These are phyloP conservation scores for Crucihimalaya himalaica DNA, from an alignment of 345 rosid species.

Conservation along the genomic window DNA sequence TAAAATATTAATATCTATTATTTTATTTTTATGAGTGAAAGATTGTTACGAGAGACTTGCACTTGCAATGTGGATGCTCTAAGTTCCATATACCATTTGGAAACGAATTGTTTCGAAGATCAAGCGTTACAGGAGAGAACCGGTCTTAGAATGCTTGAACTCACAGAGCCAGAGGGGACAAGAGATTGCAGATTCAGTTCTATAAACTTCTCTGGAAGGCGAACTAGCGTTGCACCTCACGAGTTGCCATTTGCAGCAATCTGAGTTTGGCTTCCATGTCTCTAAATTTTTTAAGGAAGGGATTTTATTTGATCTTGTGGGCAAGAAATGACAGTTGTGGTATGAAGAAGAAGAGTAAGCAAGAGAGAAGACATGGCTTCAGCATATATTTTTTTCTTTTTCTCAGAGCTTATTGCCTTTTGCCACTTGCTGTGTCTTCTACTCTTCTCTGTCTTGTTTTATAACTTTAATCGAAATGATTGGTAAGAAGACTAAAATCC, in stretches of 20 bases:
- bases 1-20: too few relatives aligned
- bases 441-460: neutral
- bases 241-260: constrained; percentile 33
- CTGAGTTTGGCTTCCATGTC: constrained; percentile 33
- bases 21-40: too few relatives aligned
- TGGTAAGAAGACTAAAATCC: neutral
- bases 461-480: neutral
- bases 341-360: neutral
- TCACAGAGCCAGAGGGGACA: neutral
- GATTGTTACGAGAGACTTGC: too few relatives aligned
- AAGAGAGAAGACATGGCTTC: constrained; percentile 8
- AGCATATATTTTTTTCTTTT: constrained; percentile 19
- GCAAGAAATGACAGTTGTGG: constrained; percentile 23
- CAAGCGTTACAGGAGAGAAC: constrained; percentile 12
- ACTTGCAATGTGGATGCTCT: too few relatives aligned
- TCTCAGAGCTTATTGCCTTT: neutral
- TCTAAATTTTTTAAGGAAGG: constrained; percentile 19
- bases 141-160: constrained; percentile 30
- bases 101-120: too few relatives aligned
- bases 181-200: neutral
- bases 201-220: neutral
- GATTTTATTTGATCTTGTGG: constrained; percentile 25
- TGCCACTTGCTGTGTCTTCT: neutral
- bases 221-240: constrained; percentile 19
- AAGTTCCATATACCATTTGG: too few relatives aligned